phyloP scores from a whole-genome alignment of 2,329 filamentous ascomycete genomes.

The Xylaria sp. region DNA sequence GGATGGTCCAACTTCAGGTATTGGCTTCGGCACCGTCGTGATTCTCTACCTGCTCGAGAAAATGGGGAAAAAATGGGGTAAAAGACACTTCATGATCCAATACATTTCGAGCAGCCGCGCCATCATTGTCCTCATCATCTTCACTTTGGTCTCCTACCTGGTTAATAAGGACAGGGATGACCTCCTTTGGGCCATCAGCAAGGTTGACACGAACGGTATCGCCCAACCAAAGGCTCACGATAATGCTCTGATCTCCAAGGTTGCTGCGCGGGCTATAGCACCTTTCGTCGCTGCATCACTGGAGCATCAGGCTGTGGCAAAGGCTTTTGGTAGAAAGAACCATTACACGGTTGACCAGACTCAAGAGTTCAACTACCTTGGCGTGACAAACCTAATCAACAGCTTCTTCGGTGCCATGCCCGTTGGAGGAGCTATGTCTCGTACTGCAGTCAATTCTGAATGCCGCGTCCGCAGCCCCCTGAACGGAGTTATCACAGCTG shows the following conservation, averaged over 20 bases:
- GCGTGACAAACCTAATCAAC: conserved; percentile 71
- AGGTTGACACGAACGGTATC: conserved; percentile 67
- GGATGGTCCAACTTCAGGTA: conserved; percentile 67
- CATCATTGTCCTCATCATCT: conserved; percentile 69
- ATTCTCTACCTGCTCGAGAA: conserved; percentile 68
- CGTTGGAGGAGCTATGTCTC: conserved; percentile 73
- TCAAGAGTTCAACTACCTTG: conserved; percentile 73
- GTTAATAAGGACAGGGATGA: conserved; percentile 65
- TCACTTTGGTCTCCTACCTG: conserved; percentile 71
- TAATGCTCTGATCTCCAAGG: conserved; percentile 60
- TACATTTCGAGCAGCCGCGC: conserved; percentile 69
- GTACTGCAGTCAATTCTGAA: conserved; percentile 74
- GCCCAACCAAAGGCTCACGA: conserved; percentile 61
- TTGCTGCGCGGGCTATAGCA: conserved; percentile 65
- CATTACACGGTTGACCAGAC: conserved; percentile 72
- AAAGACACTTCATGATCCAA: conserved; percentile 67
- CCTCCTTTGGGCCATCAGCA: conserved; percentile 67
- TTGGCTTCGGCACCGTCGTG: conserved; percentile 68
- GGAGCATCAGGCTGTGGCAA: conserved; percentile 73
- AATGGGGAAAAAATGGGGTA: conserved; percentile 68
- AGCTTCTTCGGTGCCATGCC: conserved; percentile 73
- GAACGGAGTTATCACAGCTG: conserved; percentile 69
- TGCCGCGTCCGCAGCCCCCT: conserved; percentile 71
- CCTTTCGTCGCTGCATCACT: conserved; percentile 70
- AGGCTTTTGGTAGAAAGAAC: conserved; percentile 71